These are phyloP conservation scores for Mortierella polycephala DNA, from an alignment of 371 early-diverging fungal genomes.

Conservation along the genomic window DNA sequence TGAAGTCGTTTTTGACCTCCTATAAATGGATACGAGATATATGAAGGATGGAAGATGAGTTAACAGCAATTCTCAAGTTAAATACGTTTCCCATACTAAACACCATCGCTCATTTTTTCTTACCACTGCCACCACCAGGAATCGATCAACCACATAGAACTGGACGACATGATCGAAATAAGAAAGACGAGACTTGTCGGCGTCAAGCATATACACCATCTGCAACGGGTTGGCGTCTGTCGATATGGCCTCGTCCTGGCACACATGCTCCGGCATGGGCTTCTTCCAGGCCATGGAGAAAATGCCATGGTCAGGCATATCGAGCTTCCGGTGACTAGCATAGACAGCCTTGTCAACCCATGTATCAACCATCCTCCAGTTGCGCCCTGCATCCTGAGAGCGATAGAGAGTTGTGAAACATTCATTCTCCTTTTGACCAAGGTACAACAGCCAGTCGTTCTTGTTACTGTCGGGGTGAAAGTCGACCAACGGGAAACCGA, in stretches of 20 bases:
- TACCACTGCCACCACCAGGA: slow-evolving; percentile 78
- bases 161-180: slow-evolving; percentile 65
- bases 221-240: slow-evolving; percentile 56
- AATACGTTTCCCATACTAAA: not conserved
- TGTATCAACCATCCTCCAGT: slow-evolving; percentile 81
- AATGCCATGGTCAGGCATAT: slow-evolving; percentile 72
- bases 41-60: not conserved
- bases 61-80: not conserved
- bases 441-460: slow-evolving; percentile 83
- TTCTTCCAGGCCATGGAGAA: slow-evolving; percentile 77
- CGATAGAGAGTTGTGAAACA: slow-evolving; percentile 59
- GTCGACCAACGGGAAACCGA: slow-evolving; percentile 73
- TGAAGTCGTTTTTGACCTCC: slow-evolving; percentile 61
- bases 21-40: not conserved
- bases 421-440: slow-evolving; percentile 68
- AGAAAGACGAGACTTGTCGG: slow-evolving; percentile 23
- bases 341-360: slow-evolving; percentile 91
- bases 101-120: slow-evolving; percentile 9
- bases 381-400: slow-evolving; percentile 76
- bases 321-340: slow-evolving; percentile 72
- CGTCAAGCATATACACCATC: slow-evolving; percentile 64
- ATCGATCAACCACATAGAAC: slow-evolving; percentile 71
- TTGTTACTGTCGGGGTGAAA: slow-evolving; percentile 79
- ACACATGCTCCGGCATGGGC: slow-evolving; percentile 54
- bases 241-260: slow-evolving; percentile 63